Evolutionary conservation across 352 stramenopile genomes (phyloP), one percentile per base, ranked within the genome.

Genomic region (Pythium dissimile): DNA sequence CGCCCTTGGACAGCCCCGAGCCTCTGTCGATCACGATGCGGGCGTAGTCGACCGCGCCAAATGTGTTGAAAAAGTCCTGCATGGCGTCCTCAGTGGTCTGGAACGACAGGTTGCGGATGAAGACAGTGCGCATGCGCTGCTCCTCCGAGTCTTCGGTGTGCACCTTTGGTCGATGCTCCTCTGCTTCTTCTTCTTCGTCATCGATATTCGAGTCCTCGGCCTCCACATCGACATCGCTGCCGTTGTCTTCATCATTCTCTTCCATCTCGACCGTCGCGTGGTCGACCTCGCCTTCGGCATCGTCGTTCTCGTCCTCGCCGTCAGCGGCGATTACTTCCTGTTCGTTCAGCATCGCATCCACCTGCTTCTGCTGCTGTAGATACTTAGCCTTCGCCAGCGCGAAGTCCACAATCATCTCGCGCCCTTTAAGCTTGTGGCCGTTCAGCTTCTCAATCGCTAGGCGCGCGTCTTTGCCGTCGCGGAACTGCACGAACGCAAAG

Each of bases 351-450:
- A 83, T 59, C 12, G 72, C 50, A 30, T 78, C 59, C 24, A 18
- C 15, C 15, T 53, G 18, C 55, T 84, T 77, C 54, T 89, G 77
- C 66, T 88, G 75, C 53, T 90, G 72, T 24, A 89, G 27, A 48
- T 92, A 92, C 56, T 94, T 86, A 15, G 70, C 66, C 62, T 94
- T 92, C 11, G 82, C 77, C 24, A 94, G 53, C 32, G 84, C 84
- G 64, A 88, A 91, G 75, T 94, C 84, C 27, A 94, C 84, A 59
- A 92, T 80, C 72, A 94, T 91, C 60, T 91, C 77, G 42, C 84
- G 80, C 39, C 82, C 84, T 52, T 90, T 91, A 27, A 94, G 64
- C 49, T 92, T 92, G 26, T 64, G 63, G 54, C 81, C 83, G 48
- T 92, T 94, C 23, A 89, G 66, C 30, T 84, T 79, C 20, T 85